Base-by-base conservation (phyloP, 176 grass and related monocot genomes). In the Zizania latifolia region DNA sequence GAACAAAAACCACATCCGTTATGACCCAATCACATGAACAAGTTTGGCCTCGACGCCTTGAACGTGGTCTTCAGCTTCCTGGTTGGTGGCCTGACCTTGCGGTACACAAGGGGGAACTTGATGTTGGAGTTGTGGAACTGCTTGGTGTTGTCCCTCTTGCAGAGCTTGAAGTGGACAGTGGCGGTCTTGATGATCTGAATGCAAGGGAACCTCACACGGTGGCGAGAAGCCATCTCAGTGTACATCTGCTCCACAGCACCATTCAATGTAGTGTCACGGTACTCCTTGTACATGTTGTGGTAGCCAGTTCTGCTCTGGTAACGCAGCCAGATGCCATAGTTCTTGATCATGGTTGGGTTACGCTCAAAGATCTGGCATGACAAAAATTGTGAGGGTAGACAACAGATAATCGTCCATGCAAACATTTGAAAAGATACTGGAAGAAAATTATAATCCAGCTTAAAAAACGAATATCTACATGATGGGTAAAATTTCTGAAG, bases 261-360 rank as follows among this genome's bases (percentile, higher is more conserved):
- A 35, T 94, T 88, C 31, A 90, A 71, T 32, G 91, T 94, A 5
- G 88, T 90, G 68, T 90, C 87, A 48, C 91, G 88, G 67, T 83
- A 94, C 62, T 94, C 91, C 91, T 94, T 90, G 88, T 94, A 94
- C 91, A 94, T 90, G 74, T 90, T 94, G 70, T 94, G 91, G 82
- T 93, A 93, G 14, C 91, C 91, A 1, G 91, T 93, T 51, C 88
- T 84, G 88, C 87, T 90, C 82, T 93, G 88, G 78, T 93, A 93
- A n/a, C 88, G 81, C 35, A 93, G 68, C 91, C 91, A 93, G 55
- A 93, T 93, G 76, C 91, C 91, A 24, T 87, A 94, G 78, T 90
- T 90, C 88, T 94, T 94, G 58, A 94, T 90, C 0, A 77, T 90
- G 9, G 91, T 94, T 35, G 91, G 91, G 76, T 90, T 77, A 15